phyloP scores from a whole-genome alignment of 2,329 filamentous ascomycete species.

The Penicillium freii region DNA sequence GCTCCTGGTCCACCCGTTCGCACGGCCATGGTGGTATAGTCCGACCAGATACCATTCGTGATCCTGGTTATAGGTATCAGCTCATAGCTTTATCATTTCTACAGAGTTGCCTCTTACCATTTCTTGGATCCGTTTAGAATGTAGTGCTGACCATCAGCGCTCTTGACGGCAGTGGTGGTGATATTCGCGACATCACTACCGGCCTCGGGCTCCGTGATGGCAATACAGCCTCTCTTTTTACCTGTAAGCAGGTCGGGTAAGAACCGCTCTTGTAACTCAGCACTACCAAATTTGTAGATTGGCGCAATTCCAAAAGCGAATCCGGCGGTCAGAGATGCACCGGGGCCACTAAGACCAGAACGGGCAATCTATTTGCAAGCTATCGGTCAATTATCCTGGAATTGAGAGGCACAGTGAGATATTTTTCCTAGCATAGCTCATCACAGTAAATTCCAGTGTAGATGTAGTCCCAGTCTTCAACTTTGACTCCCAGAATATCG shows the following conservation, averaged over 20 bases:
- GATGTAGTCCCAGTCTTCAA: slow-evolving; percentile 72
- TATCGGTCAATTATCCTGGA: neutral
- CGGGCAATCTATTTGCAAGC: slow-evolving; percentile 54
- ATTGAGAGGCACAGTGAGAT: neutral
- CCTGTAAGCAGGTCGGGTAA: slow-evolving; percentile 67
- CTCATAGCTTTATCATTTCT: neutral
- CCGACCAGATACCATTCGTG: slow-evolving; percentile 69
- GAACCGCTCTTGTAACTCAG: slow-evolving; percentile 62
- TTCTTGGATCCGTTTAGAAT: slow-evolving; percentile 75
- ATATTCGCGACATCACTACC: slow-evolving; percentile 74
- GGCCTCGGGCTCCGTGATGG: slow-evolving; percentile 74
- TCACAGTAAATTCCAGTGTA: slow-evolving; percentile 69
- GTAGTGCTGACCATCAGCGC: slow-evolving; percentile 63
- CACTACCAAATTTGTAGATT: slow-evolving; percentile 65
- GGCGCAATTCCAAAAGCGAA: slow-evolving; percentile 72
- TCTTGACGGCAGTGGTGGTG: slow-evolving; percentile 63
- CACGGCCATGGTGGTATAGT: slow-evolving; percentile 69
- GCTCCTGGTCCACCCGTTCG: slow-evolving; percentile 66
- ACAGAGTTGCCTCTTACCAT: slow-evolving; percentile 49
- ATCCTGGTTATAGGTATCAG: slow-evolving; percentile 48
- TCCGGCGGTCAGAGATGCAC: slow-evolving; percentile 65
- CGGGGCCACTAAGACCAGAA: slow-evolving; percentile 63
- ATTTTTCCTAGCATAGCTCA: slow-evolving; percentile 46
- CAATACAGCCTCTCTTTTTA: slow-evolving; percentile 68
- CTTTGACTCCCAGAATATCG: slow-evolving; percentile 63